phyloP scores from a whole-genome alignment of 2,329 filamentous ascomycete genomes.

The Xylaria hypoxylon region DNA sequence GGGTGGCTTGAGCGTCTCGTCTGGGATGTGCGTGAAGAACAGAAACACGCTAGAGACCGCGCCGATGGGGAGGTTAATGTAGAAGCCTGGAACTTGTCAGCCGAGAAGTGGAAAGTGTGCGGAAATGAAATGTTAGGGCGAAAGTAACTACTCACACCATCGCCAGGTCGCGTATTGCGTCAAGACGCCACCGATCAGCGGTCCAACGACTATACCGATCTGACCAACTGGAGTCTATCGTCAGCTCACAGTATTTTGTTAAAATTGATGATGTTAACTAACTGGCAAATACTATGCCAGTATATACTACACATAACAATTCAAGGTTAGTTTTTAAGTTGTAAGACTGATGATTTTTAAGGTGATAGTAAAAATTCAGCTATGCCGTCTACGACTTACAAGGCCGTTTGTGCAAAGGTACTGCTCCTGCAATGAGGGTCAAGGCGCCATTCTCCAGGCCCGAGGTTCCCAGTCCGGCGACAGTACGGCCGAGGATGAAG shows the following conservation, averaged over 20 bases:
- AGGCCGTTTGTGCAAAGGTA: conserved; percentile 31
- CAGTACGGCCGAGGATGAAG: conserved; percentile 31
- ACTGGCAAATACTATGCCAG: conserved; percentile 18
- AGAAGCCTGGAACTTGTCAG: conserved; percentile 34
- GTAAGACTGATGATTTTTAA: not conserved
- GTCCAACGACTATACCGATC: conserved; percentile 23
- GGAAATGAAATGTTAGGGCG: not conserved
- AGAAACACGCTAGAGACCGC: conserved; percentile 22
- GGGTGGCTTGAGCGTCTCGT: conserved; percentile 18
- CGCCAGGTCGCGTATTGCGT: conserved; percentile 37
- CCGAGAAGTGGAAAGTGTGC: not conserved
- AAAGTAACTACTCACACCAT: conserved; percentile 33
- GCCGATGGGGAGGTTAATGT: conserved; percentile 41
- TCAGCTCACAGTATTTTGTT: conserved; percentile 1
- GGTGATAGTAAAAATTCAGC: not conserved
- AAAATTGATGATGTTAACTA: not conserved
- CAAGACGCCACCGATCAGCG: conserved; percentile 25
- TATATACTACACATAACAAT: conserved; percentile 12
- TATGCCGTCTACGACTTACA: conserved; percentile 9
- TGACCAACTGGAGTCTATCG: conserved; percentile 6
- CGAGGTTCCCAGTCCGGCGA: conserved; percentile 28
- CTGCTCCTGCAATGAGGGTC: conserved; percentile 19
- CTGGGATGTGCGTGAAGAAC: conserved; percentile 27
- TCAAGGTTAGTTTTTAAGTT: not conserved
- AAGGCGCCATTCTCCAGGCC: conserved; percentile 36